Percentiles rank a stretch among this genome's conserved stretches.
These are phyloP conservation scores for Backusella macrospora DNA, from an alignment of 192 early-diverging fungal genomes.

Conservation along the genomic window DNA sequence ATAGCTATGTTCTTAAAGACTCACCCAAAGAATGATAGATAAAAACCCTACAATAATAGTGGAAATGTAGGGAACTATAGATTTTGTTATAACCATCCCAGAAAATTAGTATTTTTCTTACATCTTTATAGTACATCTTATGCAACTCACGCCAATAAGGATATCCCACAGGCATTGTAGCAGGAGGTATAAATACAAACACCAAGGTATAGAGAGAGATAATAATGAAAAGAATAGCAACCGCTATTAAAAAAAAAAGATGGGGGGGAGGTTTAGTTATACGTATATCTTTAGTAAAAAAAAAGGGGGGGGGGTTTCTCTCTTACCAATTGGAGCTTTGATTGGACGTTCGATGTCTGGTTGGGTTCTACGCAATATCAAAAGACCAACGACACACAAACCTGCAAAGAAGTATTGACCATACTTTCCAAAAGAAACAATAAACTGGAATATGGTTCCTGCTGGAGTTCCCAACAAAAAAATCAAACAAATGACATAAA, in stretches of 20 bases:
- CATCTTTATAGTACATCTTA: not conserved
- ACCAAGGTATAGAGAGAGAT: constrained; percentile 23
- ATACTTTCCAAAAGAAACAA: constrained; percentile 20
- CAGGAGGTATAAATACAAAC: constrained; percentile 21
- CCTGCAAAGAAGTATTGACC: constrained; percentile 18
- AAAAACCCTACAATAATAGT: not conserved
- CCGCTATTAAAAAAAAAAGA: not conserved
- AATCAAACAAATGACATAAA: not conserved
- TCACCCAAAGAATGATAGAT: not conserved
- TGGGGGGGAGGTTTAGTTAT: not conserved
- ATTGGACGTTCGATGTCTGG: constrained; percentile 16
- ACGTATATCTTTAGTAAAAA: not conserved
- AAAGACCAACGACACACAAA: constrained; percentile 19
- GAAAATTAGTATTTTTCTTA: not conserved
- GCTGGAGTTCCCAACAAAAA: not conserved
- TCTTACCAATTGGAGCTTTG: constrained; percentile 5
- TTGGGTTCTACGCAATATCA: constrained; percentile 18
- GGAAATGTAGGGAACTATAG: not conserved
- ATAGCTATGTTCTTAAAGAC: not conserved
- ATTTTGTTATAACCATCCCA: not conserved
- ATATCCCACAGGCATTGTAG: constrained; percentile 10
- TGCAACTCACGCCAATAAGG: constrained; percentile 20
- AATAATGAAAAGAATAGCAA: not conserved
- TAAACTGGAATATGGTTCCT: constrained; percentile 21
- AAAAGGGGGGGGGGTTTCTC: too few relatives aligned